phyloP scores from a whole-genome alignment of 805 yeast genomes.

The Brettanomyces bruxellensis region DNA sequence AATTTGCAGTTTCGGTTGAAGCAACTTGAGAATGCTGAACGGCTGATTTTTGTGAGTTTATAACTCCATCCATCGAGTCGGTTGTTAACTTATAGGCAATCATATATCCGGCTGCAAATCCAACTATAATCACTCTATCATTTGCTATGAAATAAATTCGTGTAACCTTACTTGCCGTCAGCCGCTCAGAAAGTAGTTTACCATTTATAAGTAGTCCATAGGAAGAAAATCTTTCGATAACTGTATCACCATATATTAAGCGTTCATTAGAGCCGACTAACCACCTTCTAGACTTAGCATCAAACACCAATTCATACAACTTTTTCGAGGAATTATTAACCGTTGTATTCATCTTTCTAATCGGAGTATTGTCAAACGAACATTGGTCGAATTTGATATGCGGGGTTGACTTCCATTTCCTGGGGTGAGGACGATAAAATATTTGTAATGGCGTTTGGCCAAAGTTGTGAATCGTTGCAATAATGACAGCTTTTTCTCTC shows the following conservation, averaged over 20 bases:
- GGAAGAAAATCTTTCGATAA: constrained; percentile 6
- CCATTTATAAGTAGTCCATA: constrained; percentile 28
- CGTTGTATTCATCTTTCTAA: constrained; percentile 20
- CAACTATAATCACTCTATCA: constrained; percentile 35
- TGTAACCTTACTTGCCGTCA: constrained; percentile 32
- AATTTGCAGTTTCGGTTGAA: neutral
- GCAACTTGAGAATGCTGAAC: constrained; percentile 1
- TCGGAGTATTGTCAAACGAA: constrained; percentile 27
- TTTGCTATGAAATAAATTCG: constrained; percentile 31
- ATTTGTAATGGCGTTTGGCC: constrained; percentile 83
- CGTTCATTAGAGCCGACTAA: constrained; percentile 28
- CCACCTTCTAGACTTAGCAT: constrained; percentile 38
- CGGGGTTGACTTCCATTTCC: constrained; percentile 24
- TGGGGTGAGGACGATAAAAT: constrained; percentile 60
- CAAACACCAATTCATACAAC: constrained; percentile 14
- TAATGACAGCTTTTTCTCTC: constrained; percentile 63
- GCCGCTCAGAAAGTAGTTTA: constrained; percentile 29
- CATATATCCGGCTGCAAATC: constrained; percentile 50
- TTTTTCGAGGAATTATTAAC: neutral
- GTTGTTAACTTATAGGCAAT: constrained; percentile 26
- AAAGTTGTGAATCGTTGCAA: constrained; percentile 83
- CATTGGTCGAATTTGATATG: constrained; percentile 26
- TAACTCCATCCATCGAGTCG: constrained; percentile 28
- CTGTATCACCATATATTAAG: constrained; percentile 3
- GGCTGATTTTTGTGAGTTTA: constrained; percentile 24